Percentiles rank a stretch among this genome's conserved stretches.
Conservation (phyloP, 441 rosid species). For the Erysimum pusillum region DNA sequence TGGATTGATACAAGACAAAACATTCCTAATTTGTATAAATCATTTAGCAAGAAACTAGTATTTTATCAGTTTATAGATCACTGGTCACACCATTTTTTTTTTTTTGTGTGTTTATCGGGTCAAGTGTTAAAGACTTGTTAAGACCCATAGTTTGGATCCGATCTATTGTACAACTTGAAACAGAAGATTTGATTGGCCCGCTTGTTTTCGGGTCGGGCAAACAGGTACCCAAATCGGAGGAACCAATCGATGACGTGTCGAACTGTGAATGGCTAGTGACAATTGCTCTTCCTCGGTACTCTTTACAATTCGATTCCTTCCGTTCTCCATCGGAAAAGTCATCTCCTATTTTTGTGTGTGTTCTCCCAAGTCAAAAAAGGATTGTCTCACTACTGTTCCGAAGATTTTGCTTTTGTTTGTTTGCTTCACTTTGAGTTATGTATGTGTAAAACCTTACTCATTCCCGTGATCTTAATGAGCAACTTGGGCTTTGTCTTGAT, state of each 20-base stretch:
- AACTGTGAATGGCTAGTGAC: slow-evolving; percentile 22
- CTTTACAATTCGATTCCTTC: slow-evolving; percentile 40
- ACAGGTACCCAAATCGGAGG: slow-evolving; percentile 1
- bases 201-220: slow-evolving; percentile 18
- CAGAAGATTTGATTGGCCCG: slow-evolving; percentile 13
- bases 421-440: slow-evolving; percentile 9
- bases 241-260: slow-evolving; percentile 37
- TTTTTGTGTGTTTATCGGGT: background rate
- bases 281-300: slow-evolving; percentile 30
- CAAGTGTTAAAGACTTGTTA: background rate
- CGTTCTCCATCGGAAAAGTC: slow-evolving; percentile 48
- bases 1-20: slow-evolving; percentile 29
- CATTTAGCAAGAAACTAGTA: background rate
- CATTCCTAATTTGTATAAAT: slow-evolving; percentile 27
- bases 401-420: background rate
- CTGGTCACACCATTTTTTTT: background rate
- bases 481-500: slow-evolving; percentile 31
- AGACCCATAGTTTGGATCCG: background rate
- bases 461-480: slow-evolving; percentile 34
- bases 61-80: background rate
- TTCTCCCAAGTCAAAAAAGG: slow-evolving; percentile 32
- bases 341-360: background rate
- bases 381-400: background rate
- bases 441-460: slow-evolving; percentile 26
- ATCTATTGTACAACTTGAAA: background rate